Conservation (phyloP, 169 alveolate genomes). For the Eimeria acervulina region DNA sequence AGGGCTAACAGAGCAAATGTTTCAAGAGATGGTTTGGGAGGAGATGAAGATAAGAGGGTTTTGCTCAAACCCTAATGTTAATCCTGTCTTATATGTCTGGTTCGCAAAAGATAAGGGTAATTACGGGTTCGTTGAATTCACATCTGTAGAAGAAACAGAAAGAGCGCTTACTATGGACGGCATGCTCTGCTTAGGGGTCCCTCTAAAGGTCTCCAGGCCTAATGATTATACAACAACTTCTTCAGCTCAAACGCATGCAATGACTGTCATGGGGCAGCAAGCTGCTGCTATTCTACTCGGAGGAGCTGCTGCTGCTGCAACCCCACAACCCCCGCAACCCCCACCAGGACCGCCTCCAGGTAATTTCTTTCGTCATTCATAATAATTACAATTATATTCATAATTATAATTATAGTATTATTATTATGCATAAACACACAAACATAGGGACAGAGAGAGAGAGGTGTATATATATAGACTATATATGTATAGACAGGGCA, state of each 20-base stretch:
- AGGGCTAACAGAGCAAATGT: constrained; percentile 94
- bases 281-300: constrained; percentile 83
- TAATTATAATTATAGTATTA: no score
- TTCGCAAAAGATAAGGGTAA: constrained; percentile 96
- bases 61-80: constrained; percentile 93
- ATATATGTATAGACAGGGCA: no score
- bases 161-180: constrained; percentile 95
- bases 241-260: constrained; percentile 81
- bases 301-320: constrained; percentile 42
- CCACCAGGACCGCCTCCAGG: constrained; percentile 80
- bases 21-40: constrained; percentile 94
- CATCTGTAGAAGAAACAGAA: constrained; percentile 95
- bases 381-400: no score
- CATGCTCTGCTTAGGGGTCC: constrained; percentile 94
- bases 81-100: constrained; percentile 96
- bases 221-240: constrained; percentile 91
- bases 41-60: constrained; percentile 93
- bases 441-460: no score
- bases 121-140: constrained; percentile 95
- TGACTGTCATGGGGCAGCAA: constrained; percentile 84
- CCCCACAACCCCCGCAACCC: constrained; percentile 69
- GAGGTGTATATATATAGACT: no score
- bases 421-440: no score
- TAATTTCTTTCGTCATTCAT: background rate
- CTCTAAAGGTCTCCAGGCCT: constrained; percentile 94